Conservation (phyloP, 2,329 filamentous ascomycete species). For the Pseudogymnoascus verrucosus region DNA sequence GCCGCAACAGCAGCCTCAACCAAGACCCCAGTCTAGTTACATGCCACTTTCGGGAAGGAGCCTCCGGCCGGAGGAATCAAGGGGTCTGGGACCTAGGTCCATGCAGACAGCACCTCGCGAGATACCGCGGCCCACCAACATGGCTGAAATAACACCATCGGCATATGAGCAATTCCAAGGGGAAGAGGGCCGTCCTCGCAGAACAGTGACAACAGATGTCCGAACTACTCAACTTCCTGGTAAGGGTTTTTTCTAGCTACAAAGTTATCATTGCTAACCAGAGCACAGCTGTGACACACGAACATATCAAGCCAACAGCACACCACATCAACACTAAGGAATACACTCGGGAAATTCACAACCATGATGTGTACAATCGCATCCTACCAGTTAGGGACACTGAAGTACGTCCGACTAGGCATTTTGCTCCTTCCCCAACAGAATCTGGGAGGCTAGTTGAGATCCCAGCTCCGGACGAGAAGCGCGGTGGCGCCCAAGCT, state of each 20-base stretch:
- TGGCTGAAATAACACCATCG: not conserved
- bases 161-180: not conserved
- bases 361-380: conserved; percentile 43
- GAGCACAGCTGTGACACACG: conserved; percentile 39
- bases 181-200: not conserved
- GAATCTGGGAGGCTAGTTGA: conserved; percentile 35
- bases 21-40: not conserved
- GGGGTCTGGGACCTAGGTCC: not conserved
- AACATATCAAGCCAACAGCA: conserved; percentile 35
- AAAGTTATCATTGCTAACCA: not conserved
- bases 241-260: not conserved
- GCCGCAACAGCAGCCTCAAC: not conserved
- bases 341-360: conserved; percentile 46
- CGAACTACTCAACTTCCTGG: conserved; percentile 1
- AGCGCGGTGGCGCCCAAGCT: not conserved
- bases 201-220: not conserved
- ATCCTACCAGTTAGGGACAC: conserved; percentile 45
- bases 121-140: conserved; percentile 9
- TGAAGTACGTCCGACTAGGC: conserved; percentile 43
- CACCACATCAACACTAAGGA: conserved; percentile 40
- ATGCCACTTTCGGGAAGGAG: not conserved
- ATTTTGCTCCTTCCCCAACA: conserved; percentile 32
- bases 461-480: conserved; percentile 31
- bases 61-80: not conserved
- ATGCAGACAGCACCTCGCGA: not conserved